Evolutionary conservation across 306 rosid genomes (phyloP), one percentile per base, ranked within the genome.

Genomic region (Leucaena leucocephala): DNA sequence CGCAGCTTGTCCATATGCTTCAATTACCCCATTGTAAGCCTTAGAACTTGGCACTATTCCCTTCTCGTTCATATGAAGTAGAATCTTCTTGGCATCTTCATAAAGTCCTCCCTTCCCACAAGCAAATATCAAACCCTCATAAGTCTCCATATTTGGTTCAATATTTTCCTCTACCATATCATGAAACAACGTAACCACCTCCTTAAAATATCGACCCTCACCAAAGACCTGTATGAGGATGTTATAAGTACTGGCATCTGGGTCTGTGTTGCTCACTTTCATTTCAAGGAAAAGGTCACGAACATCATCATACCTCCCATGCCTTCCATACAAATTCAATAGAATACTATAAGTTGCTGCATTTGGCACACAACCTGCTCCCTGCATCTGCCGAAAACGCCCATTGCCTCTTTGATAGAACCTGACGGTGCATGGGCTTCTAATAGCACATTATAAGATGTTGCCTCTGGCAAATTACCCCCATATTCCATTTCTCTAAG

Each of bases 21-120:
- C 98, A 82, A 93, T 85, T 52, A 89, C 88, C 74, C 98, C 96
- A 2, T 88, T 89, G 76, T 89, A 96, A 59, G 89, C 97, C 84
- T 87, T 90, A 55, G 97, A 84, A 81, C 94, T 91, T 1, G 97
- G 97, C 79, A 91, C 96, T 62, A 91, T 74, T 52, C 91, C 99
- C 46, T 84, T 90, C 77, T 79, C 88, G 67, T 82, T 81, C 98
- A 93, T 89, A 83, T 91, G 89, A 75, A 68, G 85, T 63, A 96
- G 82, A 82, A 96, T 93, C 64, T 78, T 85, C 92, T 90, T 91
- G 76, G 99, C 94, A 81, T 93, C 98, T 80, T 84, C 87, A 33
- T 91, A 87, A 19, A 93, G 92, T 63, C 99, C 98, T 72, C 98
- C 99, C 81, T 93, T 93, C 67, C 99, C 99, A 84, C 99, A 93